These are phyloP conservation scores for Chiua virens DNA, from an alignment of 768 basidiomycete species.

Conservation along the genomic window DNA sequence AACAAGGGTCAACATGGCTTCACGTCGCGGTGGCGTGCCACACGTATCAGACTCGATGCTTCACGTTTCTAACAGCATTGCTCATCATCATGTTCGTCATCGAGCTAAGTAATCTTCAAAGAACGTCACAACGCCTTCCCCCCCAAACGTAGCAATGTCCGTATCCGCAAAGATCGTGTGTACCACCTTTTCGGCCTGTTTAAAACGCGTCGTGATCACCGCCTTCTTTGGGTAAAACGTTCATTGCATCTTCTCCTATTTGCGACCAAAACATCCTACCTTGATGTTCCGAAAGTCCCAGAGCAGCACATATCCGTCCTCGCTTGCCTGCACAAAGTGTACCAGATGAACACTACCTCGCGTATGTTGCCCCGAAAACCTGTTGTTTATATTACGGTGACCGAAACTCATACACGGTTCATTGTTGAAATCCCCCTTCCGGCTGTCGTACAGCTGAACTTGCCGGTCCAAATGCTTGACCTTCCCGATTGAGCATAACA, in stretches of 20 bases:
- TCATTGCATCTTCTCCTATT: constrained; percentile 16
- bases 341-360: constrained; percentile 41
- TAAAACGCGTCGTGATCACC: constrained; percentile 33
- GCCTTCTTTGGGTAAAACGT: constrained; percentile 33
- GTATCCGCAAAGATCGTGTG: constrained; percentile 42
- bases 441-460: constrained; percentile 48
- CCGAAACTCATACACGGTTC: constrained; percentile 47
- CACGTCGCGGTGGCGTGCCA: constrained; percentile 5
- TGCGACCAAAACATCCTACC: constrained; percentile 32
- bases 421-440: constrained; percentile 39
- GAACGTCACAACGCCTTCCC: constrained; percentile 40
- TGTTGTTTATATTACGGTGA: constrained; percentile 29
- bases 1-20: constrained; percentile 20
- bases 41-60: constrained; percentile 8
- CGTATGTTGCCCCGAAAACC: constrained; percentile 28
- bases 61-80: neutral
- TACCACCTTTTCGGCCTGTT: constrained; percentile 35
- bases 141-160: constrained; percentile 44
- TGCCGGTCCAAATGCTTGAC: constrained; percentile 50
- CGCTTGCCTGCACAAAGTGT: constrained; percentile 47
- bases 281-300: constrained; percentile 53
- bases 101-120: constrained; percentile 30
- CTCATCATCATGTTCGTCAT: constrained; percentile 6
- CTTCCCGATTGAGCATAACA: constrained; percentile 30
- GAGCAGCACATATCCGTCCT: constrained; percentile 42